Evolutionary conservation across 768 basidiomycete genomes (phyloP), one percentile per base, ranked within the genome.

Genomic region (Suillus hirtellus): DNA sequence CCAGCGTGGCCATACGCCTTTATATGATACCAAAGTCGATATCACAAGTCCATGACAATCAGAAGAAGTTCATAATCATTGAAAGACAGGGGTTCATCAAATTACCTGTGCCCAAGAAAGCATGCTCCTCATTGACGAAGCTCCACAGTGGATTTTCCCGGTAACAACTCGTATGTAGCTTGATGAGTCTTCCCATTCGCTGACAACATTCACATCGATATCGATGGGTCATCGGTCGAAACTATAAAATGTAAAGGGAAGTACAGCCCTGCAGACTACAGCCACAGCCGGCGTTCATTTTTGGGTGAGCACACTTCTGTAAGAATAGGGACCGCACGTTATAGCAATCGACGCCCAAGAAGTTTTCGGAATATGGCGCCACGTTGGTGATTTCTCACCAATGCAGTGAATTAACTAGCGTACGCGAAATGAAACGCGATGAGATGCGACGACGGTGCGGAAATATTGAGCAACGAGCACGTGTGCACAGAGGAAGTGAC

Each of bases 141-240:
- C 72, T 38, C 77, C 76, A 35, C 52, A 24, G 76, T 81, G 10
- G 73, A 63, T 35, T 69, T 60, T 1, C 78, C 82, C 44, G 78
- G 73, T 6, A 75, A 67, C 52, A 82, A 82, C 61, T 21, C 67
- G 71, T 77, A 84, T 19, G 82, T 82, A 15, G 82, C 82, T 52
- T 72, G 69, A 21, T 81, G 31, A 80, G 62, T 78, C 70, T 15
- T 69, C 52, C 7, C 78, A 82, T 19, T 79, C 78, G 11, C 82
- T 81, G n/a, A 82, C 46, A 44, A 76, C 69, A 64, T 76, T 73
- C 49, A 77, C 81, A 59, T 79, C 77, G 47, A 82, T 64, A 59
- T 79, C 77, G 47, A 82, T 64, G 10, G 80, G 78, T 68, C 80
- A 79, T 19, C 77, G 75, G 62, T 83, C 78, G 60, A 81, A 80